Evolutionary conservation across 805 yeast genomes (phyloP).

Genomic region (Komagataella populi): DNA sequence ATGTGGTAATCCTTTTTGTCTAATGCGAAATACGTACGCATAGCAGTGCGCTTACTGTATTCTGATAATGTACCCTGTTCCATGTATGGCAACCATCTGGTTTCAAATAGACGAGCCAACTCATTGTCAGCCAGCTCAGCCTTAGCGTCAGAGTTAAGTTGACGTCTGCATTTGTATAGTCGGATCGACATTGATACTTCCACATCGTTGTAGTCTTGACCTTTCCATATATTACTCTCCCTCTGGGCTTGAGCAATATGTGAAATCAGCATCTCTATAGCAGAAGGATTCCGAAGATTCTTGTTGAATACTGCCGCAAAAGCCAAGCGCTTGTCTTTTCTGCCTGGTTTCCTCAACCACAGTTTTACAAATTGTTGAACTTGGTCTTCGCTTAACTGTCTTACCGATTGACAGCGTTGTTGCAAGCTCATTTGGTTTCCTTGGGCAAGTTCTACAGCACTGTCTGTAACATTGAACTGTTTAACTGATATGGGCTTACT

Average conservation of each 20-base stretch:
- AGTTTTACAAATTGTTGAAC: slow-evolving; percentile 6
- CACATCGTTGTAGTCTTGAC: slow-evolving; percentile 1
- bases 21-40: background rate
- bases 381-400: background rate
- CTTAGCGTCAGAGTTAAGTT: slow-evolving; percentile 1
- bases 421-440: background rate
- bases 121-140: background rate
- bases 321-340: slow-evolving; percentile 5
- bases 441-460: background rate
- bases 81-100: background rate
- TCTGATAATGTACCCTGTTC: background rate
- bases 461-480: background rate
- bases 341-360: slow-evolving; percentile 1
- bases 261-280: background rate
- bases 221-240: slow-evolving; percentile 1
- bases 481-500: background rate
- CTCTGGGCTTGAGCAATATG: background rate
- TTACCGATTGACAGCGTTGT: background rate
- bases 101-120: background rate
- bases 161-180: slow-evolving; percentile 1
- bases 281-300: slow-evolving; percentile 2
- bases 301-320: slow-evolving; percentile 8
- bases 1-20: background rate
- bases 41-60: background rate
- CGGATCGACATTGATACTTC: background rate